Conservation (phyloP, 306 rosid species). For the Inga laurina region DNA sequence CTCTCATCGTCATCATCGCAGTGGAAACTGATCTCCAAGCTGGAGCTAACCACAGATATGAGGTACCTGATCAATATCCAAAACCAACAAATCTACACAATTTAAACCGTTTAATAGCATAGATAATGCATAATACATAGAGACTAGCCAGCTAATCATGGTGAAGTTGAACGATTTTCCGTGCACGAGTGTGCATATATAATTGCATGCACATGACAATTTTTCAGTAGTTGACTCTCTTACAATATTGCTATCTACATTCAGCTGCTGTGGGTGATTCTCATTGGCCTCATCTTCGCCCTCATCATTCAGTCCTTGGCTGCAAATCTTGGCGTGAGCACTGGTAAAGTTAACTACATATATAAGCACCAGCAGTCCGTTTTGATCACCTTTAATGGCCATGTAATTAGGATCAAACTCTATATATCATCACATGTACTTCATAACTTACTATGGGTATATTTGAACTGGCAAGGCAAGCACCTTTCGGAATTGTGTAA, state of each 20-base stretch:
- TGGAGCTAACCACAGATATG: conserved; percentile 73
- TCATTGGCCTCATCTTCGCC: conserved; percentile 76
- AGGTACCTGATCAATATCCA: conserved; percentile 51
- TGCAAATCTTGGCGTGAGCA: conserved; percentile 90
- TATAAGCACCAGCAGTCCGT: background rate
- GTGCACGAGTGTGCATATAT: background rate
- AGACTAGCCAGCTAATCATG: background rate
- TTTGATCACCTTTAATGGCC: background rate
- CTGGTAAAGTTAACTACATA: conserved; percentile 38
- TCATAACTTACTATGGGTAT: background rate
- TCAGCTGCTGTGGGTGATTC: conserved; percentile 88
- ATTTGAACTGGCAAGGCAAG: conserved; percentile 50
- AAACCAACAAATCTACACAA: background rate
- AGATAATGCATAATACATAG: background rate
- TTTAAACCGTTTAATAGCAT: background rate
- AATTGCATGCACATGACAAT: background rate
- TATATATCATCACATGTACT: background rate
- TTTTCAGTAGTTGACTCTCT: background rate
- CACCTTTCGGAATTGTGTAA: conserved; percentile 88
- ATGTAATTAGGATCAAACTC: background rate
- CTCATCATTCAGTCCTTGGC: conserved; percentile 88
- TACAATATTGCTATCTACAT: background rate
- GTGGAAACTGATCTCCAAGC: conserved; percentile 99
- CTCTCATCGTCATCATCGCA: conserved; percentile 22
- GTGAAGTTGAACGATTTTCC: background rate